These are phyloP conservation scores for Cephaloascus fragrans DNA, from an alignment of 805 yeast genomes.

Conservation along the genomic window DNA sequence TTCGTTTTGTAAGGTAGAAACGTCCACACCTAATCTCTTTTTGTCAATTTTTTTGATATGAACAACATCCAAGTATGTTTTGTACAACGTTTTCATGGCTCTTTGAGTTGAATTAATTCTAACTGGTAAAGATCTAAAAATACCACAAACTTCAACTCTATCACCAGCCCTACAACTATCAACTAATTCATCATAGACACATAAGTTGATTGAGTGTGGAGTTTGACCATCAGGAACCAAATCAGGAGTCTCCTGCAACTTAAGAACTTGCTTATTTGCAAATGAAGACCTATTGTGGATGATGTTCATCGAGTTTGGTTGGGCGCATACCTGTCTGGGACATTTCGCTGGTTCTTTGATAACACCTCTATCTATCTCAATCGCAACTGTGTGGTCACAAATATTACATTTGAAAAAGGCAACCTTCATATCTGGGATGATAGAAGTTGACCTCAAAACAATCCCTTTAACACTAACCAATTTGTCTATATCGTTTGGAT, in stretches of 20 bases:
- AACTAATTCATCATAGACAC: constrained; percentile 93
- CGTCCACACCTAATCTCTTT: constrained; percentile 72
- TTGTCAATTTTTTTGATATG: constrained; percentile 83
- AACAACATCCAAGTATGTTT: constrained; percentile 90
- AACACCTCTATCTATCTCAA: constrained; percentile 89
- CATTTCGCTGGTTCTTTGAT: constrained; percentile 90
- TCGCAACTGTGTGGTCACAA: constrained; percentile 86
- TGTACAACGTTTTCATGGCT: constrained; percentile 73
- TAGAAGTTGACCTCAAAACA: constrained; percentile 78
- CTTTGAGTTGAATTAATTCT: constrained; percentile 80
- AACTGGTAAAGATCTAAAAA: constrained; percentile 87
- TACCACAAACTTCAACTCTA: constrained; percentile 89
- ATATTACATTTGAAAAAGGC: constrained; percentile 94
- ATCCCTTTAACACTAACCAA: constrained; percentile 86
- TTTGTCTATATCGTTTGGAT: constrained; percentile 92
- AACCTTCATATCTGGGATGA: constrained; percentile 95
- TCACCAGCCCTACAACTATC: constrained; percentile 96
- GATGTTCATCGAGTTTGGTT: constrained; percentile 77
- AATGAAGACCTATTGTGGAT: constrained; percentile 89
- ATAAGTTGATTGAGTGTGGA: constrained; percentile 88
- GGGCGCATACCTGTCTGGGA: constrained; percentile 81
- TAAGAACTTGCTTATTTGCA: constrained; percentile 91
- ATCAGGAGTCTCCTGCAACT: constrained; percentile 93
- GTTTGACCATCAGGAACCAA: constrained; percentile 97
- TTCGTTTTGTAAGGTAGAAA: constrained; percentile 50